Evolutionary conservation across 2,329 filamentous ascomycete genomes (phyloP).

Genomic region (Beauveria pseudobassiana): DNA sequence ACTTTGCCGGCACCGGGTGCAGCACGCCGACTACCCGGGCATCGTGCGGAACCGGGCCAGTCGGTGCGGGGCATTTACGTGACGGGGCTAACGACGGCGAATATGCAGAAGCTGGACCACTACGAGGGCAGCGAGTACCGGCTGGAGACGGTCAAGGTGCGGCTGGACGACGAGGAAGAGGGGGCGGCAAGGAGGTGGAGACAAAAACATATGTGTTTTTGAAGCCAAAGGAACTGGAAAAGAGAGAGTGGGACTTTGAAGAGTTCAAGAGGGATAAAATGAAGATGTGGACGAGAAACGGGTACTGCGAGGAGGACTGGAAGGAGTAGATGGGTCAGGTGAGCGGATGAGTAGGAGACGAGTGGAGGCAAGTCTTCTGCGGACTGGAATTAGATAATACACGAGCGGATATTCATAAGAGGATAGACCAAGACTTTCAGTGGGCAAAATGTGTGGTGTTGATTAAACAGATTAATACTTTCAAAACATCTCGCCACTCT

Average conservation of each 20-base stretch:
- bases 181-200: constrained; percentile 13
- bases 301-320: constrained; percentile 28
- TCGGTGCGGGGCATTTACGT: constrained; percentile 70
- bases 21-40: constrained; percentile 69
- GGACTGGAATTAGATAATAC: too few species aligned
- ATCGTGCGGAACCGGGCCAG: constrained; percentile 51
- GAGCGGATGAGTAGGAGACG: background rate
- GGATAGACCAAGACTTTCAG: too few species aligned
- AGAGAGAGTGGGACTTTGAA: constrained; percentile 79
- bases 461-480: too few species aligned
- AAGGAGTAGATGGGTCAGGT: background rate
- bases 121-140: constrained; percentile 77
- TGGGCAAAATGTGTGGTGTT: too few species aligned
- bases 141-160: constrained; percentile 39
- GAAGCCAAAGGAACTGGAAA: constrained; percentile 48
- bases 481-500: too few species aligned
- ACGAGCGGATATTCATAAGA: too few species aligned
- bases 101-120: constrained; percentile 66
- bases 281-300: constrained; percentile 41
- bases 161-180: constrained; percentile 37
- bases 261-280: constrained; percentile 73
- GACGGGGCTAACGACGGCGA: constrained; percentile 68
- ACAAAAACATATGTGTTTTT: constrained; percentile 57
- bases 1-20: constrained; percentile 63
- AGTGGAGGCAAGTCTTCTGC: background rate